Percentiles rank a stretch among this genome's conserved stretches.
phyloP scores from a whole-genome alignment of 2,329 filamentous ascomycete genomes.

The Cordyceps pruinosa region DNA sequence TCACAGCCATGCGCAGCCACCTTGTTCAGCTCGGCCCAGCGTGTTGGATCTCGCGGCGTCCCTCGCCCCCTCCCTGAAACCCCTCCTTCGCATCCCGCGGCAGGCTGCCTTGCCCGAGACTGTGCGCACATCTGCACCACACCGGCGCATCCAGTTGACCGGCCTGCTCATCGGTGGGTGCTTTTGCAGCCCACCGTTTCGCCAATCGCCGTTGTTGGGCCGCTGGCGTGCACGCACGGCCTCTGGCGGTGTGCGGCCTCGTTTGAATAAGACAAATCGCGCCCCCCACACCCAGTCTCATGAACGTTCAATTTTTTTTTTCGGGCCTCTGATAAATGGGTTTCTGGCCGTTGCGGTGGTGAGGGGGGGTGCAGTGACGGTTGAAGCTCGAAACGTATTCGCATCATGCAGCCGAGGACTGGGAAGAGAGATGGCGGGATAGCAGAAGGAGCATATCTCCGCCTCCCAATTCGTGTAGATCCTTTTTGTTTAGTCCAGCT shows the following conservation, averaged over 20 bases:
- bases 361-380: neutral
- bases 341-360: neutral
- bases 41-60: neutral
- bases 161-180: neutral
- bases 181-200: neutral
- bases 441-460: neutral
- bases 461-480: no score
- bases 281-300: neutral
- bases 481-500: no score
- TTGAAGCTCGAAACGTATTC: neutral
- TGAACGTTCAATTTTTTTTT: neutral
- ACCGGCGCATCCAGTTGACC: neutral
- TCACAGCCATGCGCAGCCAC: neutral
- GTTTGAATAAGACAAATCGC: neutral
- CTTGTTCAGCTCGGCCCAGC: neutral
- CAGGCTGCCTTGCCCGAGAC: neutral
- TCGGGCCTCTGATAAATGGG: neutral
- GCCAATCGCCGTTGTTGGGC: slow-evolving; percentile 1
- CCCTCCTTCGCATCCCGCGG: neutral
- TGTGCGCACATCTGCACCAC: neutral
- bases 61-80: neutral
- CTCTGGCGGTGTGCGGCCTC: slow-evolving; percentile 10
- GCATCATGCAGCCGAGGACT: neutral
- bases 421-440: neutral
- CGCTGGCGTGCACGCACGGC: slow-evolving; percentile 6